A percentile compares a stretch with the other conserved stretches of the same genome.
Conservation (phyloP, 805 yeast species). For the Metschnikowia chrysomelidarum region DNA sequence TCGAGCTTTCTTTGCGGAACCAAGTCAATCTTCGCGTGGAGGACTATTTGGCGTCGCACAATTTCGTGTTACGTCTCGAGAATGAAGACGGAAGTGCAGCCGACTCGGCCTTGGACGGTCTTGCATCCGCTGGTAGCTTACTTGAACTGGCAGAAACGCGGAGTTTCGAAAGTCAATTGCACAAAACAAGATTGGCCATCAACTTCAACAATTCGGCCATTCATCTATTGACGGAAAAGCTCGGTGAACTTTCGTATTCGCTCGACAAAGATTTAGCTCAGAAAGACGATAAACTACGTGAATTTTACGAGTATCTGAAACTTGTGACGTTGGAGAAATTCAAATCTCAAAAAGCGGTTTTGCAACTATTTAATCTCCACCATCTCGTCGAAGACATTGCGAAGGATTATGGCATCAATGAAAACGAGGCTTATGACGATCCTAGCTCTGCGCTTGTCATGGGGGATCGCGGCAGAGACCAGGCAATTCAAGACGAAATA, state of each 20-base stretch:
- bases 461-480: constrained; percentile 28
- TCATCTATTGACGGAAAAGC: constrained; percentile 35
- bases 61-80: constrained; percentile 26
- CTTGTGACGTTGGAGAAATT: constrained; percentile 25
- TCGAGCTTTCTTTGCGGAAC: constrained; percentile 26
- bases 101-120: constrained; percentile 1
- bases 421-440: constrained; percentile 13
- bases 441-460: constrained; percentile 6
- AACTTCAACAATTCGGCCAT: constrained; percentile 33
- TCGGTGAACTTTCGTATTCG: constrained; percentile 37
- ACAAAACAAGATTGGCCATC: constrained; percentile 34
- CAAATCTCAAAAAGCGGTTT: constrained; percentile 27
- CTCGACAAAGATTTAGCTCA: constrained; percentile 39
- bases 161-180: constrained; percentile 38
- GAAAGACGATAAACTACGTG: constrained; percentile 33
- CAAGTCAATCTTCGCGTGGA: constrained; percentile 26
- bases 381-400: constrained; percentile 29
- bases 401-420: constrained; percentile 14
- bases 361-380: constrained; percentile 32
- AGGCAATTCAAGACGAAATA: constrained; percentile 41
- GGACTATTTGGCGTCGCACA: constrained; percentile 29
- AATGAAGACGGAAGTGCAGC: constrained; percentile 9
- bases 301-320: constrained; percentile 26
- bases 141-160: constrained; percentile 19
- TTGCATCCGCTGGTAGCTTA: constrained; percentile 3